Evolutionary conservation across 2,329 filamentous ascomycete species (phyloP).

Genomic region (Trichoderma hamatum): DNA sequence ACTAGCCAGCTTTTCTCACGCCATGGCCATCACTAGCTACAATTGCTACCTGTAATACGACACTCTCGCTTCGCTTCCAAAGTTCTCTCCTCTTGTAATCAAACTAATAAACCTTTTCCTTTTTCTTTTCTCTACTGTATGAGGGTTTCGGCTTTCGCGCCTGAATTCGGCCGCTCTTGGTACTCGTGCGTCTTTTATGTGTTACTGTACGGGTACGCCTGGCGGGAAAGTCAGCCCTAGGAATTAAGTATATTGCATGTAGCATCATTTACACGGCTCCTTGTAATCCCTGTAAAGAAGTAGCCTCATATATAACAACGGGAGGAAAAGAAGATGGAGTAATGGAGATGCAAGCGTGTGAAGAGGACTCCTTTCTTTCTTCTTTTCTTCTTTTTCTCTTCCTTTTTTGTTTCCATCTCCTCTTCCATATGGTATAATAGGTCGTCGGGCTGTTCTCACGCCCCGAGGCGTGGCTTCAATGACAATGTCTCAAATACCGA

Average conservation of each 20-base stretch:
- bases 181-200: neutral
- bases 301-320: neutral
- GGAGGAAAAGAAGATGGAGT: neutral
- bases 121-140: neutral
- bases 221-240: neutral
- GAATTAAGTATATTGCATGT: neutral
- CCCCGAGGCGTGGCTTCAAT: neutral
- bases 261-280: neutral
- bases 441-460: neutral
- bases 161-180: neutral
- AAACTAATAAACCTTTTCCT: neutral
- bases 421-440: neutral
- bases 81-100: constrained; percentile 12
- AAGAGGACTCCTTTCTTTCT: neutral
- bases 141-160: neutral
- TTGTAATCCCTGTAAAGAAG: neutral
- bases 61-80: constrained; percentile 15
- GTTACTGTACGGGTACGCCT: neutral
- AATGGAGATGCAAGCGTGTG: neutral
- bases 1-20: neutral
- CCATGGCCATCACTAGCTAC: neutral
- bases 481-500: neutral
- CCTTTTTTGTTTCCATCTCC: neutral
- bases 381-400: neutral
- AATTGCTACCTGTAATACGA: neutral